Evolutionary conservation across 768 basidiomycete species (phyloP), one percentile per base, ranked within the genome.

Genomic region (Tremella yokohamensis): DNA sequence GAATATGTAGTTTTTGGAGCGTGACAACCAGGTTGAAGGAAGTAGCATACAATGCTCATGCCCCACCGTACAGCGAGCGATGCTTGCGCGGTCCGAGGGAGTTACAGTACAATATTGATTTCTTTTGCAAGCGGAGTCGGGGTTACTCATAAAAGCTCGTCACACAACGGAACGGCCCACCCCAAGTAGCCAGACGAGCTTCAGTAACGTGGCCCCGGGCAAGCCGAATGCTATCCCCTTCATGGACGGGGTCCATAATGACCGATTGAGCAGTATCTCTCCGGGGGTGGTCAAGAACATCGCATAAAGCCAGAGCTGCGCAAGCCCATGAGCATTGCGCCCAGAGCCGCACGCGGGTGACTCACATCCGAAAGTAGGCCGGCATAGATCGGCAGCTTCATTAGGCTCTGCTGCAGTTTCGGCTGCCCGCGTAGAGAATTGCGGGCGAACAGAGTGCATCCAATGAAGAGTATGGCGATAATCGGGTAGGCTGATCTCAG

Each of bases 161-260:
- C 29, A 34, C 29, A 52, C 51, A 2, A 52, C 51, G 20, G 50
- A 40, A 38, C 59, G 18, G 6, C 59, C 59, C 22, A 50, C 42
- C 8, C 59, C 59, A 6, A 60, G 50, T 18, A 60, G 8, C 59
- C 59, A 60, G n/a, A 49, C 45, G 3, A 49, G 44, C 49, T 62
- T 62, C 29, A 62, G 42, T n/a, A 40, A 20, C 13, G 49, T 62
- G 2, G 40, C 55, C 7, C 57, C 47, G n/a, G 55, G 55, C 15
- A 57, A 19, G 12, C 60, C 54, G 48, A 47, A 57, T 12, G 54
- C 22, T 11, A 56, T 29, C 25, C 57, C 58, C 19, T 40, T 44
- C 40, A 51, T 49, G 2, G 39, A 12, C 20, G 47, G 2, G 2
- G 45, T 49, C 59, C 59, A 60, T 15, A 40, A 3, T 6, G 29